Percentiles rank a stretch among this genome's conserved stretches.
Conservation (phyloP, 176 grass and related monocot genomes). For the Eragrostis nindensis region DNA sequence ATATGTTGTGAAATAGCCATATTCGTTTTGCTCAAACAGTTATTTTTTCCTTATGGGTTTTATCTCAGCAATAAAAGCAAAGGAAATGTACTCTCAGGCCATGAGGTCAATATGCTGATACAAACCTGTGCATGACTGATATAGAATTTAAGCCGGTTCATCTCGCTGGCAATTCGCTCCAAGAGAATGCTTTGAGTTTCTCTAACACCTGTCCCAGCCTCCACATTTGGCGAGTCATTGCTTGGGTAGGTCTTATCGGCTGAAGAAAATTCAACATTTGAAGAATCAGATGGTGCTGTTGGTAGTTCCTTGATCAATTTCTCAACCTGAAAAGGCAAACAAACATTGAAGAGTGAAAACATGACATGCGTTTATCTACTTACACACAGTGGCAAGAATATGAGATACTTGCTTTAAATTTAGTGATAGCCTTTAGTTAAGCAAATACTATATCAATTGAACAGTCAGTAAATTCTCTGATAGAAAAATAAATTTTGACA, state of each 20-base stretch:
- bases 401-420: neutral
- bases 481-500: neutral
- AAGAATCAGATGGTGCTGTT: conserved; percentile 63
- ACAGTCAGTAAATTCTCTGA: neutral
- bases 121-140: conserved; percentile 84
- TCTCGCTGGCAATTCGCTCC: conserved; percentile 97
- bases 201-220: conserved; percentile 62
- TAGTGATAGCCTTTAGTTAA: neutral
- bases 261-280: conserved; percentile 8
- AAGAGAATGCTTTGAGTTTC: conserved; percentile 94
- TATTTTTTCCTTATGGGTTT: neutral
- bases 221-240: conserved; percentile 38
- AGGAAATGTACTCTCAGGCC: neutral
- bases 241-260: conserved; percentile 40
- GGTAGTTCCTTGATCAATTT: conserved; percentile 97
- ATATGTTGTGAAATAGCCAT: neutral
- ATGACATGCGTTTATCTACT: neutral
- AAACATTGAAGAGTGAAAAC: neutral
- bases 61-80: neutral
- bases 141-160: conserved; percentile 97
- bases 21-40: neutral
- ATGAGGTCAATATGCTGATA: neutral
- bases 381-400: neutral
- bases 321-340: conserved; percentile 67
- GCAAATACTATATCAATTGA: neutral